Evolutionary conservation across 768 basidiomycete species (phyloP), one percentile per base, ranked within the genome.

Genomic region (Mycena chlorophos): DNA sequence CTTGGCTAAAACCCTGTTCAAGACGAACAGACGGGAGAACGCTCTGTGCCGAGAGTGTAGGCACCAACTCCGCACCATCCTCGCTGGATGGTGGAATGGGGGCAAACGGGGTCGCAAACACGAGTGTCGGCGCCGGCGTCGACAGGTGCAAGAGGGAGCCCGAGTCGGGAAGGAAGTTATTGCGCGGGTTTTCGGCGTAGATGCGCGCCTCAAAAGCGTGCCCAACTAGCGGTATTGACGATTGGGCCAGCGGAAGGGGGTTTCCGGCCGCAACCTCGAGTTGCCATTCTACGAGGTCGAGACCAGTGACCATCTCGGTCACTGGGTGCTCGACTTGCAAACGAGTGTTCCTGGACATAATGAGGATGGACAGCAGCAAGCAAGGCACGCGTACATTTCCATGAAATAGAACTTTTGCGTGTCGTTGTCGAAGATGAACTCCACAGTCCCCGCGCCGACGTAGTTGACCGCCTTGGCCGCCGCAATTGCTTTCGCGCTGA

Each of bases 211-310:
- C 95, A 62, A 96, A 96, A 0, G 94, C 91, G 61, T 96, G 95
- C 4, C 95, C 95, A 0, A 90, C 85, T 49, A 94, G 86, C 2
- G 91, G 92, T 52, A 98, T 88, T 16, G 85, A 74, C 0, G 81
- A 78, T 69, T 97, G 95, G 1, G 71, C 64, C 26, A 96, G 78
- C 10, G 92, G 91, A 26, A 98, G 79, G 0, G 85, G 79, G 68
- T 96, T 96, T 0, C 94, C 93, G 16, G 89, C 88, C 13, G 94
- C 94, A 31, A 96, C 88, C 76, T 92, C 88, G 20, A 97, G 76
- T 66, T 98, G 94, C 94, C 94, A 96, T 71, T 96, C 89, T 6
- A 98, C 94, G 4, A 98, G 84, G 65, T 98, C 94, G 23, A 94
- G 78, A 1, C 93, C 92, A 1, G 94, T 97, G 49, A 97, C 60